These are phyloP conservation scores for Cladosporium austrohemisphaericum DNA, from an alignment of 2,329 filamentous ascomycete species.

Conservation along the genomic window DNA sequence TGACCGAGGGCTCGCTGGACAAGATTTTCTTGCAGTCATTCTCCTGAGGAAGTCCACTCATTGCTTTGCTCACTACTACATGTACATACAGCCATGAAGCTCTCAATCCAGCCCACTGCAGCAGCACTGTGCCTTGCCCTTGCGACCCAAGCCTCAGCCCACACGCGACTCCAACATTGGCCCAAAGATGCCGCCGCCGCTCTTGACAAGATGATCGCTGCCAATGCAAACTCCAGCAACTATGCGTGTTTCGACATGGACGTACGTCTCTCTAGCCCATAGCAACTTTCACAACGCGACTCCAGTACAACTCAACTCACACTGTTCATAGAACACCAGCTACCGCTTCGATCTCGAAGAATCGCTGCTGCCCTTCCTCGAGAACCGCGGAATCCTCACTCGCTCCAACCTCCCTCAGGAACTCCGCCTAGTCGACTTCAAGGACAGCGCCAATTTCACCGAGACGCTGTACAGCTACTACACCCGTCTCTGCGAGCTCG, in stretches of 20 bases:
- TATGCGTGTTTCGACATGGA: conserved; percentile 40
- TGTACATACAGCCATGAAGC: neutral
- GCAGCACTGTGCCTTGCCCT: conserved; percentile 3
- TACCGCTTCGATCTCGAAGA: conserved; percentile 44
- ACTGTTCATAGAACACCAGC: conserved; percentile 35
- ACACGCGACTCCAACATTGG: conserved; percentile 17
- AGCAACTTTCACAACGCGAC: neutral
- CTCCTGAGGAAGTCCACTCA: neutral
- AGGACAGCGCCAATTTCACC: conserved; percentile 37
- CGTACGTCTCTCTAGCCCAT: conserved; percentile 8
- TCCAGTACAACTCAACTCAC: neutral
- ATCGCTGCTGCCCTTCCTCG: conserved; percentile 43
- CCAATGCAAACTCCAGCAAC: conserved; percentile 22
- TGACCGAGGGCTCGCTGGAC: neutral
- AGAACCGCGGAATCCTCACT: conserved; percentile 41
- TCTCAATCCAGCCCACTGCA: neutral
- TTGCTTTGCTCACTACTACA: neutral
- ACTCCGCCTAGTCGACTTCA: conserved; percentile 43
- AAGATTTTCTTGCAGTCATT: no score
- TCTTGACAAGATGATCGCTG: conserved; percentile 19
- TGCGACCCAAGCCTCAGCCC: neutral
- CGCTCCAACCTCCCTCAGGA: conserved; percentile 35
- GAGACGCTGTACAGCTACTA: conserved; percentile 48
- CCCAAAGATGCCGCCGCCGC: conserved; percentile 18
- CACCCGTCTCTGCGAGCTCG: conserved; percentile 42